Conservation (phyloP, 2,329 filamentous ascomycete species). For the Colletotrichum cereale region DNA sequence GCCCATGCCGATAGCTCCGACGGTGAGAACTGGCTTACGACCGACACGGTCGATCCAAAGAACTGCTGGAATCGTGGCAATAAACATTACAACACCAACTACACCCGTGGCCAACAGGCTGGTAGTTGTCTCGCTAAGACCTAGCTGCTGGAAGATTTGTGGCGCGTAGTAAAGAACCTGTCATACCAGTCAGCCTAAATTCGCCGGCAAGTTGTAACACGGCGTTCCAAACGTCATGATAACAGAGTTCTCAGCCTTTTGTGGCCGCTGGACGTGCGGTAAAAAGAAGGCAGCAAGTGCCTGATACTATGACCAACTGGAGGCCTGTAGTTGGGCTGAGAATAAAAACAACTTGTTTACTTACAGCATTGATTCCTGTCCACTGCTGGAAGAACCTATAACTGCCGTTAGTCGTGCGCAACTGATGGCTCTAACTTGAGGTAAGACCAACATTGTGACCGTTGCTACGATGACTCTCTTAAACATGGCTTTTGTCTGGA, state of each 20-base stretch:
- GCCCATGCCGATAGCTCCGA: slow-evolving; percentile 77
- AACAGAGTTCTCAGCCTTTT: too few relatives aligned
- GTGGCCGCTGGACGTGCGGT: not conserved
- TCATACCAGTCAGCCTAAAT: not conserved
- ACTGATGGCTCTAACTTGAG: too few relatives aligned
- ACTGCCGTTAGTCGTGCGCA: not conserved
- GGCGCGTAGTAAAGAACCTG: slow-evolving; percentile 74
- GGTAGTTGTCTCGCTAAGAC: slow-evolving; percentile 63
- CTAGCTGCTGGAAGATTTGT: slow-evolving; percentile 76
- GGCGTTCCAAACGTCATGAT: accelerated
- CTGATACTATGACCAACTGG: not conserved
- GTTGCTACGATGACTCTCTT: slow-evolving; percentile 74
- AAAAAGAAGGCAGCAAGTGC: not conserved
- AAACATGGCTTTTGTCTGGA: slow-evolving; percentile 75
- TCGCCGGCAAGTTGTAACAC: too few relatives aligned
- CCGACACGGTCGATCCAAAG: slow-evolving; percentile 75
- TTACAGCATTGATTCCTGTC: slow-evolving; percentile 66
- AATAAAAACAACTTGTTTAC: not conserved
- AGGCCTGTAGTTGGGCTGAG: not conserved
- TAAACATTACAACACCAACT: slow-evolving; percentile 77
- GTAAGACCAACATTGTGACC: slow-evolving; percentile 65
- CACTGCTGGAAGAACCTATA: slow-evolving; percentile 43
- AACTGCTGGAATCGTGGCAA: slow-evolving; percentile 73
- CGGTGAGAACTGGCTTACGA: slow-evolving; percentile 71
- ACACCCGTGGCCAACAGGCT: slow-evolving; percentile 78